Evolutionary conservation across 169 alveolate genomes (phyloP).

Genomic region (Amoebophrya sp.): DNA sequence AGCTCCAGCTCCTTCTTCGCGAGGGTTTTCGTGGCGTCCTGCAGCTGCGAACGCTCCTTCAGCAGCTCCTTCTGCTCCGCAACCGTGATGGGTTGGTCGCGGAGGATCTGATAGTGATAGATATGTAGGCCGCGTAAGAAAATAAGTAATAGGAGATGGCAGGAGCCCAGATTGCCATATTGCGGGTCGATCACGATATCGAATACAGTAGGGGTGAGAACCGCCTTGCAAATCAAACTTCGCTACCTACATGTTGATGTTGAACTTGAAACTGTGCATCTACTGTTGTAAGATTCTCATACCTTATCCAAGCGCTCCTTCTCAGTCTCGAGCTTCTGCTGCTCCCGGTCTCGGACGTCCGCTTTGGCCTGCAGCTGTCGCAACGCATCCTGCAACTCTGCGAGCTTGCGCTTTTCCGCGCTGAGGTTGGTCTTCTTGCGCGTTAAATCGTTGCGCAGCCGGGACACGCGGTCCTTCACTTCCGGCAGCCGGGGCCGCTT

Average conservation of each 20-base stretch:
- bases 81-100: slow-evolving; percentile 2
- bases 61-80: neutral
- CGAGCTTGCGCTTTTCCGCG: neutral
- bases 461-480: neutral
- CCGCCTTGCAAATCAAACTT: too few relatives aligned
- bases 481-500: neutral
- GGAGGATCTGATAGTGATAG: too few relatives aligned
- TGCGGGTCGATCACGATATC: too few relatives aligned
- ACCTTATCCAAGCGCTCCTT: too few relatives aligned
- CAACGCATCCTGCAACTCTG: neutral
- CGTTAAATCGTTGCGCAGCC: neutral
- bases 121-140: too few relatives aligned
- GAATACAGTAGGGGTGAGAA: too few relatives aligned
- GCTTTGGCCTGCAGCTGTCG: neutral
- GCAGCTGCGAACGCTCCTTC: neutral
- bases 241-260: too few relatives aligned
- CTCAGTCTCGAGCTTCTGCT: neutral
- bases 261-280: too few relatives aligned
- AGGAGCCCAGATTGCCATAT: too few relatives aligned
- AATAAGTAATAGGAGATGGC: too few relatives aligned
- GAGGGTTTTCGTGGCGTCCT: neutral
- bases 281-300: too few relatives aligned
- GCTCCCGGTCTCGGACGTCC: neutral
- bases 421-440: neutral
- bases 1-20: neutral